Base-by-base conservation (phyloP, 2,329 filamentous ascomycete species). In the Neonectria sp. region DNA sequence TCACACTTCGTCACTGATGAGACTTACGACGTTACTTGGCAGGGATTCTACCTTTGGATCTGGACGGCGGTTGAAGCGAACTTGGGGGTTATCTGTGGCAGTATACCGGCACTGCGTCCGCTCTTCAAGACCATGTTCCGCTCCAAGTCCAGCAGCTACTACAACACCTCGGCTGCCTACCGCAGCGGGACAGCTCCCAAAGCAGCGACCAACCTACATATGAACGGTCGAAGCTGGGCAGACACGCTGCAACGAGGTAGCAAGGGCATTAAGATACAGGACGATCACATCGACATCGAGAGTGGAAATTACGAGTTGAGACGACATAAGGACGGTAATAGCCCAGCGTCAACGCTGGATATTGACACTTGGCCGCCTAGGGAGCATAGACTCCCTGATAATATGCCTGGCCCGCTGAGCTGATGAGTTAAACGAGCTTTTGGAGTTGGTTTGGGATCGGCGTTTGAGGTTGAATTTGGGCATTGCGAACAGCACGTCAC, bases 11-110 rank as follows among this genome's bases (percentile, higher is more conserved):
- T 82, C 11, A 78, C 80, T 6, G 68, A 76, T 33, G 49, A 76
- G 37, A 81, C 79, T 2, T 83, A 80, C 70, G 82, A 83, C 66
- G 77, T 83, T 0, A 83, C 81, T 3, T 83, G 82, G 81, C 70
- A 82, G 8, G 80, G 81, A 1, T 81, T 81, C 52, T 70, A 81
- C 15, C 72, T 83, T 21, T 83, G 82, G 82, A 79, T 82, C 33
- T 83, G 82, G 81, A 82, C 81, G 1, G 79, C 82, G 3, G 77
- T 83, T 25, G 82, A 83, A 65, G 80, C 79, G 2, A 82, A 83
- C 55, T 67, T 83, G 24, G 81, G 80, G n/a, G 77, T 83, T 29
- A 81, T 82, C 31, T 83, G 81, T 55, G 81, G 81, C 17, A 83
- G 79, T 48, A 76, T 81, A 1, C 81, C 81, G 1, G 79, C 78